These are phyloP conservation scores for Leccinum uliginosum DNA, from an alignment of 768 basidiomycete genomes.

Conservation along the genomic window DNA sequence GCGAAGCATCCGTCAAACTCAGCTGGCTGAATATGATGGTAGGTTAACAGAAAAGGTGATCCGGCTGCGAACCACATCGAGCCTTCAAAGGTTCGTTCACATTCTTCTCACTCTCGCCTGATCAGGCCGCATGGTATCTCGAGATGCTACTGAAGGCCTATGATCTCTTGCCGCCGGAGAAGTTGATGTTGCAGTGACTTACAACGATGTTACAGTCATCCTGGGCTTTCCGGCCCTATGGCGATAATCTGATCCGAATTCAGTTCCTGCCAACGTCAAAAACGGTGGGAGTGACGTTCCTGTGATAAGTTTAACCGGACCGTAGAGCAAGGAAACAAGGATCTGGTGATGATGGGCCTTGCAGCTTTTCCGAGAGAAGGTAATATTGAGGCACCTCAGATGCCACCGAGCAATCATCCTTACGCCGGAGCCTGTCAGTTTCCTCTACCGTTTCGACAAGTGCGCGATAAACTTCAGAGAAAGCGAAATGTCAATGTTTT, in stretches of 20 bases:
- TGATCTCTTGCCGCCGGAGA: slow-evolving; percentile 36
- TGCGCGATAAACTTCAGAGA: slow-evolving; percentile 60
- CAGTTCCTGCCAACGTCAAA: slow-evolving; percentile 42
- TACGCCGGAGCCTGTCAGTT: slow-evolving; percentile 38
- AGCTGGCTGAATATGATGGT: slow-evolving; percentile 37
- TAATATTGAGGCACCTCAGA: slow-evolving; percentile 9
- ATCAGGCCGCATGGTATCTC: slow-evolving; percentile 52
- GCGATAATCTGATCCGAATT: slow-evolving; percentile 33
- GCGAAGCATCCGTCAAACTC: slow-evolving; percentile 12
- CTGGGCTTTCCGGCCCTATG: neutral
- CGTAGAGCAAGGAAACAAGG: slow-evolving; percentile 40
- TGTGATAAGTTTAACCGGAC: slow-evolving; percentile 47
- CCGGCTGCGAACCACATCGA: slow-evolving; percentile 12
- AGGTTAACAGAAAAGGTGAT: slow-evolving; percentile 29
- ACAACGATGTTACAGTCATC: slow-evolving; percentile 42
- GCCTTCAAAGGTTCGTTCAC: slow-evolving; percentile 28
- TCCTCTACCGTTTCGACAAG: slow-evolving; percentile 55
- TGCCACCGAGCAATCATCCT: slow-evolving; percentile 26
- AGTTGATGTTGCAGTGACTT: slow-evolving; percentile 50
- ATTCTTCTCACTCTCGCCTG: slow-evolving; percentile 23
- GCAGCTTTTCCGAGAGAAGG: neutral
- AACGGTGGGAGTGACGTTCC: slow-evolving; percentile 29
- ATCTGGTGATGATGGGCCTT: slow-evolving; percentile 35
- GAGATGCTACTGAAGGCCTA: slow-evolving; percentile 52
- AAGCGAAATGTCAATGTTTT: slow-evolving; percentile 46